Conservation (phyloP, 2,329 filamentous ascomycete species). For the Fusarium annulatum region DNA sequence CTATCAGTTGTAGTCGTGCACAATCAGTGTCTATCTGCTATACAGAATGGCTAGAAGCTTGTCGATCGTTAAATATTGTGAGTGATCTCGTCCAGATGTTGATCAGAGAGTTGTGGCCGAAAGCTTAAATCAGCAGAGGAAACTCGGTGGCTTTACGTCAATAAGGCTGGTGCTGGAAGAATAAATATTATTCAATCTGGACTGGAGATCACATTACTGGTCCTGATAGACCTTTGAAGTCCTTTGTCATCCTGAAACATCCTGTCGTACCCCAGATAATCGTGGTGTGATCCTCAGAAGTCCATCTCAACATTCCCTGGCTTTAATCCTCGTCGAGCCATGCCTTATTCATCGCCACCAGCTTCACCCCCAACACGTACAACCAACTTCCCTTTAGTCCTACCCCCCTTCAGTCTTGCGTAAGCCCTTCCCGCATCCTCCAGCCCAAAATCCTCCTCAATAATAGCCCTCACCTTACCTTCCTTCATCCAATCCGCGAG, state of each 20-base stretch:
- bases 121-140: no score
- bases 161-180: background rate
- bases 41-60: no score
- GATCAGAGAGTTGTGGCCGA: no score
- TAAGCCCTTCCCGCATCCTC: slow-evolving; percentile 17
- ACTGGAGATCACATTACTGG: fast-evolving
- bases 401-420: slow-evolving; percentile 8
- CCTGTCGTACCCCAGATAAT: fast-evolving
- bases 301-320: background rate
- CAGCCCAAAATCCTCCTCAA: slow-evolving; percentile 27
- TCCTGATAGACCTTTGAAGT: fast-evolving
- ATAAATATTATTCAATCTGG: background rate
- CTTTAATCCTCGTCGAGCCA: fast-evolving
- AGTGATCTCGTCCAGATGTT: no score
- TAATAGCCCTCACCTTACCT: background rate
- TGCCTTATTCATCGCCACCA: background rate
- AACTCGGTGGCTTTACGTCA: no score
- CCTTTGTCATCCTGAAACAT: fast-evolving
- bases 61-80: no score
- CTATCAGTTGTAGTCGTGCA: no score
- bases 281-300: fast-evolving
- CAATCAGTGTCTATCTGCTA: no score
- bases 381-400: slow-evolving; percentile 21
- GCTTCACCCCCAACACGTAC: slow-evolving; percentile 1
- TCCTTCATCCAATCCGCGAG: slow-evolving; percentile 15